A percentile compares a stretch with the other conserved stretches of the same genome.
phyloP scores from a whole-genome alignment of 805 yeast species.

The Ogataea zsoltii region DNA sequence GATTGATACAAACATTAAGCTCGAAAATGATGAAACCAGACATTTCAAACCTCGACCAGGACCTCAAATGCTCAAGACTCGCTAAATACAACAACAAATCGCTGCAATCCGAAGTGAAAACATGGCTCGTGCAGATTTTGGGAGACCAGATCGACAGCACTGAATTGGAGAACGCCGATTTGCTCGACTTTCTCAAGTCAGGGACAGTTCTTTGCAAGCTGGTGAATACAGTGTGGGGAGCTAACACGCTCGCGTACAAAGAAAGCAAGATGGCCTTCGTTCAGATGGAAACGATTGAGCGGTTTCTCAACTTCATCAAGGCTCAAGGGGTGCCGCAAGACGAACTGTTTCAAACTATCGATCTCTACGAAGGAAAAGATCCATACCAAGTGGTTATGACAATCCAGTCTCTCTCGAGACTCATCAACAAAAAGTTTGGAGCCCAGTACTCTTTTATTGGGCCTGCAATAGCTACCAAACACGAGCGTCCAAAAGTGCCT shows the following conservation, averaged over 20 bases:
- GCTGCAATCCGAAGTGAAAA: slow-evolving; percentile 37
- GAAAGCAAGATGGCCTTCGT: slow-evolving; percentile 72
- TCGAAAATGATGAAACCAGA: slow-evolving; percentile 8
- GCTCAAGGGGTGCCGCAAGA: slow-evolving; percentile 72
- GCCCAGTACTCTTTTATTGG: slow-evolving; percentile 55
- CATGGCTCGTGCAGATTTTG: slow-evolving; percentile 54
- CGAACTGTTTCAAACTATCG: slow-evolving; percentile 78
- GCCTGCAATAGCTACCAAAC: slow-evolving; percentile 52
- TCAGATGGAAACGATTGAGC: slow-evolving; percentile 83
- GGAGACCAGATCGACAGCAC: slow-evolving; percentile 27
- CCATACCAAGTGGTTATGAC: slow-evolving; percentile 79
- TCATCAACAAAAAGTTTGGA: slow-evolving; percentile 55
- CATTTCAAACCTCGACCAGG: slow-evolving; percentile 62
- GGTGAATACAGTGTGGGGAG: slow-evolving; percentile 42
- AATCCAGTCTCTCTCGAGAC: slow-evolving; percentile 69
- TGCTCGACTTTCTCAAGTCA: slow-evolving; percentile 58
- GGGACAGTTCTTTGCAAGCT: slow-evolving; percentile 59
- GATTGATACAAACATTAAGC: too few relatives aligned
- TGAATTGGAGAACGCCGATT: slow-evolving; percentile 34
- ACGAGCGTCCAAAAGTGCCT: slow-evolving; percentile 52
- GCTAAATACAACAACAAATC: slow-evolving; percentile 47
- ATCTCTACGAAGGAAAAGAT: slow-evolving; percentile 70
- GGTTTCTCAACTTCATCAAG: slow-evolving; percentile 64
- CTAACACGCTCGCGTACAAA: slow-evolving; percentile 48
- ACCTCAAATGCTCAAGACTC: slow-evolving; percentile 49